These are phyloP conservation scores for Talaromyces wortmannii DNA, from an alignment of 495 filamentous ascomycete species.

Conservation along the genomic window DNA sequence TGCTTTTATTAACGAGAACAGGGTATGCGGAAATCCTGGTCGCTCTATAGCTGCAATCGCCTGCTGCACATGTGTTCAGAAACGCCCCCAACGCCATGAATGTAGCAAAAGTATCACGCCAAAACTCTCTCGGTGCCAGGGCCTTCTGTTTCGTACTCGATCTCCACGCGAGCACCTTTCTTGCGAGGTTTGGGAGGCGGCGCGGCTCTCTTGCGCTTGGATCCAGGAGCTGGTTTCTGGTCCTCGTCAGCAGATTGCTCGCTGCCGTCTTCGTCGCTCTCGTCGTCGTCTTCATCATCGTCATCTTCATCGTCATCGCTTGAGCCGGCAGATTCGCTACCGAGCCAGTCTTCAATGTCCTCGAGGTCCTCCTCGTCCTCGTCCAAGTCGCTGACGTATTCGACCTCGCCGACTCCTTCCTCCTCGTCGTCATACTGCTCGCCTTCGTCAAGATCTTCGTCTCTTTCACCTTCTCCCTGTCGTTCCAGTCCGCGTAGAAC, in stretches of 20 bases:
- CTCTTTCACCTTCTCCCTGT: slow-evolving; percentile 73
- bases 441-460: slow-evolving; percentile 86
- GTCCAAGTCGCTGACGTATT: slow-evolving; percentile 76
- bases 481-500: slow-evolving; percentile 86
- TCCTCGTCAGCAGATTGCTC: slow-evolving; percentile 30
- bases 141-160: slow-evolving; percentile 65
- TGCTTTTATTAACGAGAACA: slow-evolving; percentile 3
- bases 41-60: neutral
- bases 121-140: slow-evolving; percentile 39
- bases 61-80: neutral
- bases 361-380: slow-evolving; percentile 57
- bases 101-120: slow-evolving; percentile 18
- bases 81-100: slow-evolving; percentile 29
- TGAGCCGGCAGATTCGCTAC: slow-evolving; percentile 50
- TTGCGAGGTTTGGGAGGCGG: slow-evolving; percentile 56
- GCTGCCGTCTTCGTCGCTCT: slow-evolving; percentile 41
- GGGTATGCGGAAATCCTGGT: slow-evolving; percentile 8
- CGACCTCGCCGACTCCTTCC: slow-evolving; percentile 69
- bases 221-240: slow-evolving; percentile 43
- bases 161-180: slow-evolving; percentile 60
- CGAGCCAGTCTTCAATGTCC: slow-evolving; percentile 72
- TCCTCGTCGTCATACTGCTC: slow-evolving; percentile 66
- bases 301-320: slow-evolving; percentile 45
- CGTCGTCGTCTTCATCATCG: slow-evolving; percentile 38
- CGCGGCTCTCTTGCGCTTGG: slow-evolving; percentile 62